A percentile compares a stretch with the other conserved stretches of the same genome.
Evolutionary conservation across 148 eudicot species (phyloP).

Genomic region (Rhododendron ferrugineum): DNA sequence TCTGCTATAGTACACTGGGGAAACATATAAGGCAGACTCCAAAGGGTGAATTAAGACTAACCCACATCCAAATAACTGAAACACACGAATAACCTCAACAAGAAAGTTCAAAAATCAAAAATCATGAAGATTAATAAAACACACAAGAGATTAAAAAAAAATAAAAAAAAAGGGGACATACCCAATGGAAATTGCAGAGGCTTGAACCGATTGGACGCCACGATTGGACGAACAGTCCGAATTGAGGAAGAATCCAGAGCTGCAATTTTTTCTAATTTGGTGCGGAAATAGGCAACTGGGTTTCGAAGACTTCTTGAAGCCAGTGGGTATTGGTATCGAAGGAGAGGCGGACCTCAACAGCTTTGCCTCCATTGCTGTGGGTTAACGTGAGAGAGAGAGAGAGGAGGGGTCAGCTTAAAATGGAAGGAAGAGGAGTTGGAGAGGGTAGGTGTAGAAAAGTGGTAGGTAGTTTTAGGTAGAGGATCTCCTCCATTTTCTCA

Average conservation of each 20-base stretch:
- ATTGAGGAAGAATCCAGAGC: conserved; percentile 8
- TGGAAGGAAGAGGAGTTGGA: neutral
- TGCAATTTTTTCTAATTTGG: conserved; percentile 6
- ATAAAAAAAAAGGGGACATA: neutral
- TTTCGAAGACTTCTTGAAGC: neutral
- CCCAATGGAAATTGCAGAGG: conserved; percentile 32
- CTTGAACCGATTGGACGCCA: conserved; percentile 26
- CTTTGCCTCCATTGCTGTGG: conserved; percentile 28
- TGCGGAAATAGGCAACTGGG: conserved; percentile 10
- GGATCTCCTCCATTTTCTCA: neutral
- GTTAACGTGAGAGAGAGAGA: neutral
- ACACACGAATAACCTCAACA: neutral
- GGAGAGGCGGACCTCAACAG: conserved; percentile 17
- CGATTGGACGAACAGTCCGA: conserved; percentile 10
- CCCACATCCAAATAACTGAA: neutral
- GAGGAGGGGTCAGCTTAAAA: neutral
- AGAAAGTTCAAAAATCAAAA: neutral
- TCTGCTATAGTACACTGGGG: neutral
- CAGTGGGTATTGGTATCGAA: neutral
- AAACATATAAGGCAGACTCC: neutral
- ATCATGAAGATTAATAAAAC: neutral
- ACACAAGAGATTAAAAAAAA: neutral
- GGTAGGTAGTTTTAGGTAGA: neutral
- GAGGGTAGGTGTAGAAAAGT: neutral
- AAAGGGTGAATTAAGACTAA: neutral